These are phyloP conservation scores for Pleurozium schreberi DNA, from an alignment of 225 moss, liverwort and hornwort genomes.

Conservation along the genomic window DNA sequence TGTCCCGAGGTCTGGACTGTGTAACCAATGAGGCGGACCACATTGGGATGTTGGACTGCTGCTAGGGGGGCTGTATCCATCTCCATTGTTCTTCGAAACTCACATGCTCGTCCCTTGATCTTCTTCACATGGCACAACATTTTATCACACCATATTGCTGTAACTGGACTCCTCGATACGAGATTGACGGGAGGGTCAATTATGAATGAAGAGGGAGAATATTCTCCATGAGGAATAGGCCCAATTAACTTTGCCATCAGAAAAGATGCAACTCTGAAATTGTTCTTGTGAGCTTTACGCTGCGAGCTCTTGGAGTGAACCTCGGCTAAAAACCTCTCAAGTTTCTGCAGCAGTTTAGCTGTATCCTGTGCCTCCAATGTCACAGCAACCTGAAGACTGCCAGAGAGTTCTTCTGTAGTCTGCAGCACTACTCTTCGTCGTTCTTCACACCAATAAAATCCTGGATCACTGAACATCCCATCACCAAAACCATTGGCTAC, in stretches of 20 bases:
- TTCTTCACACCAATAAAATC: neutral
- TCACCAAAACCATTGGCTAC: accelerated
- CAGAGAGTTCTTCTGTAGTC: too few relatives aligned
- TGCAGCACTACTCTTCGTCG: neutral
- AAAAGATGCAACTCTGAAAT: neutral
- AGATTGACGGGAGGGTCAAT: neutral
- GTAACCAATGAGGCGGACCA: neutral
- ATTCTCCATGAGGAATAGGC: accelerated
- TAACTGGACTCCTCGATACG: accelerated
- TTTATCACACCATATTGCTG: neutral
- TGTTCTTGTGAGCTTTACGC: accelerated
- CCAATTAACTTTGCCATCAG: neutral
- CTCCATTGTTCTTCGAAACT: neutral
- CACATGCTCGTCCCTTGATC: accelerated
- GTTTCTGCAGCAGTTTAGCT: accelerated
- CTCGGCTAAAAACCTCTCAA: accelerated
- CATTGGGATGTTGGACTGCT: neutral
- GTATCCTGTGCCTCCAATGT: neutral
- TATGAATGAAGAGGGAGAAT: neutral
- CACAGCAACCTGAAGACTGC: accelerated
- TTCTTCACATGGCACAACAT: neutral
- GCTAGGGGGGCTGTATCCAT: neutral
- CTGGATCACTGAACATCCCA: too few relatives aligned
- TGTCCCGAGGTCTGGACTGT: neutral
- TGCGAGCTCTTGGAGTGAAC: neutral